Evolutionary conservation across 2,329 filamentous ascomycete genomes (phyloP).

Genomic region (Pseudogymnoascus sp.): DNA sequence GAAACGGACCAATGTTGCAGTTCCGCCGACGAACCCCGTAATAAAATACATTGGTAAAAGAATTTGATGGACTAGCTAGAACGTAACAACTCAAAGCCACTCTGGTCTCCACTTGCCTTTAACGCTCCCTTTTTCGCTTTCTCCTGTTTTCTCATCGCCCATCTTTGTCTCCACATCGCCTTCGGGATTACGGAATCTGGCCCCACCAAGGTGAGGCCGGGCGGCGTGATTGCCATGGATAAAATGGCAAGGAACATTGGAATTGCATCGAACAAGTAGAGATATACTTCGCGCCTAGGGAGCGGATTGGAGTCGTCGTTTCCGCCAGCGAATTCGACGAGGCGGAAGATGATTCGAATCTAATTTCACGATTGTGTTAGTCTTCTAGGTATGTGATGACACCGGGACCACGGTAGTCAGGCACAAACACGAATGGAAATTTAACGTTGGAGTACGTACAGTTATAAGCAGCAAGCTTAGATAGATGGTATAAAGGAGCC

Average conservation of each 20-base stretch:
- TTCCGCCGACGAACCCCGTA: not conserved
- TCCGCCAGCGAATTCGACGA: constrained; percentile 45
- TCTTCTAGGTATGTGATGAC: not conserved
- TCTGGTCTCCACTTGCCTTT: not conserved
- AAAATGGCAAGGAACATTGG: constrained; percentile 36
- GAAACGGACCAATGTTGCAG: not conserved
- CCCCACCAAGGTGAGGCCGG: not conserved
- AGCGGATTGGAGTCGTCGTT: constrained; percentile 34
- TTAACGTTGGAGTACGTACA: constrained; percentile 25
- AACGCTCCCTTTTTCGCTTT: not conserved
- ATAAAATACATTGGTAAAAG: not conserved
- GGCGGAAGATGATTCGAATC: constrained; percentile 51
- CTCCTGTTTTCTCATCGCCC: not conserved
- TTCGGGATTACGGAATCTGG: not conserved
- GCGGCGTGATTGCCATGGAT: not conserved
- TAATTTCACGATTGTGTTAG: constrained; percentile 18
- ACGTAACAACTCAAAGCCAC: not conserved
- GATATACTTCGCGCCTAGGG: constrained; percentile 41
- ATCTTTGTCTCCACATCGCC: constrained; percentile 2
- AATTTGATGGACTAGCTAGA: not conserved
- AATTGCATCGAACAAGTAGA: constrained; percentile 42
- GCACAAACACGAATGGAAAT: constrained; percentile 32
- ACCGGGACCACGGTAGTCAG: constrained; percentile 30
- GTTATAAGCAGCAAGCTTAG: not conserved
- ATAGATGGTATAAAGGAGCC: constrained; percentile 9